Conservation (phyloP, 768 basidiomycete genomes). For the Xerocomellus dryophilus region DNA sequence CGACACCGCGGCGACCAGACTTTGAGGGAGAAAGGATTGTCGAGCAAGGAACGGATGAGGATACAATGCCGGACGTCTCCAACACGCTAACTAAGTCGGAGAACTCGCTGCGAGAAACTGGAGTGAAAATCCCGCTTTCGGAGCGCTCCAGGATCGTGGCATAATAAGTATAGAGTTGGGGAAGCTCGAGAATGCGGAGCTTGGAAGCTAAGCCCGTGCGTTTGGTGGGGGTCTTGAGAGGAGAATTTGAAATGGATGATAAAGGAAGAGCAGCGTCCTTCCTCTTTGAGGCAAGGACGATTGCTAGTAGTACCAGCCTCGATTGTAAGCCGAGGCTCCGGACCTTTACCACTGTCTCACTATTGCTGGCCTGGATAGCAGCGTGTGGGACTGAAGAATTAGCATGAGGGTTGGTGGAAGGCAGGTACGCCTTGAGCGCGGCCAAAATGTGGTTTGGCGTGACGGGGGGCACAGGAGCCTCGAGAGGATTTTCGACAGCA, state of each 20-base stretch:
- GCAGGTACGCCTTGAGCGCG: conserved; percentile 70
- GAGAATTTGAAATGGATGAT: conserved; percentile 34
- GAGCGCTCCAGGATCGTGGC: conserved; percentile 52
- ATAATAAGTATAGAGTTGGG: conserved; percentile 66
- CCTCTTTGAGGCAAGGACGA: conserved; percentile 64
- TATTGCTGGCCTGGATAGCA: conserved; percentile 35
- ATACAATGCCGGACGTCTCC: conserved; percentile 68
- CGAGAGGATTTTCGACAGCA: conserved; percentile 26
- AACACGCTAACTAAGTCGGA: conserved; percentile 66
- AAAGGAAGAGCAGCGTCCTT: conserved; percentile 55
- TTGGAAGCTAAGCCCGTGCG: conserved; percentile 41
- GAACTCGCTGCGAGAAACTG: conserved; percentile 76
- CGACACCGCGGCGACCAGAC: conserved; percentile 49
- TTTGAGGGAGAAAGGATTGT: conserved; percentile 40
- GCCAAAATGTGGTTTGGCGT: conserved; percentile 67
- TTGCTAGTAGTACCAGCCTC: conserved; percentile 61
- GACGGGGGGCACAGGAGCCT: conserved; percentile 42
- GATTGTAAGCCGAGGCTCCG: conserved; percentile 70
- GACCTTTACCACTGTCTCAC: conserved; percentile 65
- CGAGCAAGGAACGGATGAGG: conserved; percentile 32
- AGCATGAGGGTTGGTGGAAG: conserved; percentile 32
- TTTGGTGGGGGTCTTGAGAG: conserved; percentile 47
- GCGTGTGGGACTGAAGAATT: conserved; percentile 18
- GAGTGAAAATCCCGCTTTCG: conserved; percentile 51
- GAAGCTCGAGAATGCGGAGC: conserved; percentile 49